Conservation (phyloP, 2,329 filamentous ascomycete species). For the Biscogniauxia sp. region DNA sequence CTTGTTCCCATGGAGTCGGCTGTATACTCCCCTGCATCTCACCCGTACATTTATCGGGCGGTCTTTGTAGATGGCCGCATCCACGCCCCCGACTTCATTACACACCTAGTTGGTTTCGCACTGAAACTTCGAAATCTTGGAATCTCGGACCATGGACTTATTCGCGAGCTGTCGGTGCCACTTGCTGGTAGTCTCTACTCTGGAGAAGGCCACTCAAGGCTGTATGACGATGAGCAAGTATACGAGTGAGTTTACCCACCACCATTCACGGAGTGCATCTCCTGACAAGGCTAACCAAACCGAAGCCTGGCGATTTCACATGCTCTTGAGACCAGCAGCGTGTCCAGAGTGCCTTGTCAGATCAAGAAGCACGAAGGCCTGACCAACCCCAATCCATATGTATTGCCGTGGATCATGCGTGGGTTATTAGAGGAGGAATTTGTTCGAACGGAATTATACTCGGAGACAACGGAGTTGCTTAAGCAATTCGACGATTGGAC, state of each 20-base stretch:
- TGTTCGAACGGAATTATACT: conserved; percentile 75
- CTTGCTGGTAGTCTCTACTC: conserved; percentile 88
- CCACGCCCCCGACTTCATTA: conserved; percentile 90
- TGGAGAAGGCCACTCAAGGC: conserved; percentile 87
- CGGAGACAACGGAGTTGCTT: conserved; percentile 78
- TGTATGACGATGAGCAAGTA: conserved; percentile 86
- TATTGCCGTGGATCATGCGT: conserved; percentile 92
- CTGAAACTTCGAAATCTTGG: conserved; percentile 93
- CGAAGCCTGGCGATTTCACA: conserved; percentile 65
- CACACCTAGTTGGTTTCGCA: conserved; percentile 87
- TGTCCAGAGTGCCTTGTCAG: conserved; percentile 46
- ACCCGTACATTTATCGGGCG: conserved; percentile 93
- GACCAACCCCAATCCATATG: conserved; percentile 73
- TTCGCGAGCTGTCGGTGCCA: conserved; percentile 83
- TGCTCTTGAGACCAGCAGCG: conserved; percentile 66
- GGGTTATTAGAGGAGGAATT: conserved; percentile 89
- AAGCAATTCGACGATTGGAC: conserved; percentile 92
- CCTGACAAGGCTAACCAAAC: conserved; percentile 8
- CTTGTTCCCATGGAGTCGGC: conserved; percentile 93
- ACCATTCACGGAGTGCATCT: background rate
- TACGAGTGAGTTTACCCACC: conserved; percentile 60
- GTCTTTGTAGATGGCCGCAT: conserved; percentile 93
- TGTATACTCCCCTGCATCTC: conserved; percentile 77
- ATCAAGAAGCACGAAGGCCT: conserved; percentile 51
- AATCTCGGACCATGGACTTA: conserved; percentile 86